phyloP scores from a whole-genome alignment of 2,329 filamentous ascomycete species.

The Metarhizium guizhouense region DNA sequence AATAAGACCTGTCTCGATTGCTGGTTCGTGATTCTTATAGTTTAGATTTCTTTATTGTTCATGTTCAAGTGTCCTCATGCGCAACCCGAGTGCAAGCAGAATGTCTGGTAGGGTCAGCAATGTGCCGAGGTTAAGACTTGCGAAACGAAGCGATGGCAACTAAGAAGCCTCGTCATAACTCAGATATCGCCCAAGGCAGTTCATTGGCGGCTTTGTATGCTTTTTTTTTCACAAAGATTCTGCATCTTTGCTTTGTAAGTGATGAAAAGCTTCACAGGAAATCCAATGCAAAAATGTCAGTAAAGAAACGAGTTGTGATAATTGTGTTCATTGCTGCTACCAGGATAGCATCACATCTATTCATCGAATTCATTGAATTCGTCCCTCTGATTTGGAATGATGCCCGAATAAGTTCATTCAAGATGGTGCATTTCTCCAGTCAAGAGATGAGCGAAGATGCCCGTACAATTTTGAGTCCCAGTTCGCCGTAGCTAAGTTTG shows the following conservation, averaged over 20 bases:
- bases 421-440: background rate
- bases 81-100: no score
- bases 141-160: background rate
- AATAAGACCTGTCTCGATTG: no score
- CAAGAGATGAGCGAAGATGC: background rate
- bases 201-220: no score
- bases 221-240: background rate
- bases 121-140: background rate
- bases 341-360: conserved; percentile 2
- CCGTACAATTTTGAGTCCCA: background rate
- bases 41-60: background rate
- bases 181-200: no score
- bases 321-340: conserved; percentile 4
- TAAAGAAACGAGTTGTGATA: background rate
- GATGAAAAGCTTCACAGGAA: background rate
- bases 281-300: background rate
- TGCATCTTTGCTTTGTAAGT: background rate
- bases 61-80: background rate
- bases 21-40: background rate
- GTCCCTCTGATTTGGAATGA: background rate
- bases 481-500: background rate
- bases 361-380: background rate
- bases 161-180: background rate
- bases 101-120: background rate
- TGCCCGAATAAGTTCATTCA: background rate